These are phyloP conservation scores for Colletotrichum theobromicola DNA, from an alignment of 2,329 filamentous ascomycete genomes.

Conservation along the genomic window DNA sequence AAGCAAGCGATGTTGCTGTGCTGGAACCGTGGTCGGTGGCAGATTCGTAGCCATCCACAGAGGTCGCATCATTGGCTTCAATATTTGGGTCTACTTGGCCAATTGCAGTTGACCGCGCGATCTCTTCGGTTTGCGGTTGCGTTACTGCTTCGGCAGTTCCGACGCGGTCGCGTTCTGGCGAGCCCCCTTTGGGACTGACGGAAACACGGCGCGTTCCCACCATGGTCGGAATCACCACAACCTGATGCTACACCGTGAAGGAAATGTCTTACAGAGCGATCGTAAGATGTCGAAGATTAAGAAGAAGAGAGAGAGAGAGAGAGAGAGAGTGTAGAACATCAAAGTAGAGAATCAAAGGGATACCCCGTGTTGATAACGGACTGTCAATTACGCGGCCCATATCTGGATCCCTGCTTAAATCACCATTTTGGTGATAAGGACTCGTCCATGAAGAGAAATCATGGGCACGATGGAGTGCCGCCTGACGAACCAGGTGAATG, in stretches of 20 bases:
- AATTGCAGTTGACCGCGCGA: neutral
- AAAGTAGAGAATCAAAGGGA: neutral
- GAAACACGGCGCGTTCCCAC: neutral
- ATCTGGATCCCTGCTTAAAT: neutral
- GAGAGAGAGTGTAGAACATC: neutral
- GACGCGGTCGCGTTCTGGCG: neutral
- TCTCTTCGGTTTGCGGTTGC: neutral
- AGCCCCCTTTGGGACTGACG: neutral
- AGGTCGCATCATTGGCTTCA: neutral
- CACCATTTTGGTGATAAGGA: neutral
- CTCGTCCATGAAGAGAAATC: neutral
- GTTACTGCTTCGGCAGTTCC: neutral
- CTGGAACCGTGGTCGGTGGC: neutral
- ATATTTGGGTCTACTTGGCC: neutral
- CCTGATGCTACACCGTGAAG: neutral
- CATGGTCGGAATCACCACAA: neutral
- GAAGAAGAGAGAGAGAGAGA: neutral
- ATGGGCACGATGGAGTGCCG: neutral
- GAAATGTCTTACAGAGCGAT: neutral
- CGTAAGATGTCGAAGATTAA: neutral
- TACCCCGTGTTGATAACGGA: neutral
- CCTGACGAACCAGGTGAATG: neutral
- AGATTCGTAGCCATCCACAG: neutral
- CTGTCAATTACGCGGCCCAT: neutral
- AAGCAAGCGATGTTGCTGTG: neutral